phyloP scores from a whole-genome alignment of 805 yeast species.

The Ogataea philodendri region DNA sequence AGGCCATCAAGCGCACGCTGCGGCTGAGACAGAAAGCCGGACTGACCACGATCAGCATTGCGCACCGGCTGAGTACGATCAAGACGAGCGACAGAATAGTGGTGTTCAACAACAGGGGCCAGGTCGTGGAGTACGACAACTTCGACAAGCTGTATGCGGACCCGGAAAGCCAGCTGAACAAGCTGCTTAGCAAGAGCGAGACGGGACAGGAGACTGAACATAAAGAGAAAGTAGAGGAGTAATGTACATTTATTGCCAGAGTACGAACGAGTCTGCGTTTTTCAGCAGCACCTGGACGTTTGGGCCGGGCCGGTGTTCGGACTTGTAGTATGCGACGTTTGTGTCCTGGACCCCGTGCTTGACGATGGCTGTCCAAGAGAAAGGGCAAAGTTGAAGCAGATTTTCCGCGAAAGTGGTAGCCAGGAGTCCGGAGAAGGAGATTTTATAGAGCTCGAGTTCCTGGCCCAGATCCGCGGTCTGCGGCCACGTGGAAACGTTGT shows the following conservation, averaged over 20 bases:
- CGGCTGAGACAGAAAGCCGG: conserved; percentile 51
- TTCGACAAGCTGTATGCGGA: conserved; percentile 51
- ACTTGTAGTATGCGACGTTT: conserved; percentile 27
- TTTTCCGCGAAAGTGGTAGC: conserved; percentile 12
- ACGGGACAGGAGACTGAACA: conserved; percentile 28
- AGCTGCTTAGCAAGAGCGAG: conserved; percentile 37
- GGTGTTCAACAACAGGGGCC: conserved; percentile 68
- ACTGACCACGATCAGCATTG: conserved; percentile 80
- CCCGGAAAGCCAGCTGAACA: conserved; percentile 44
- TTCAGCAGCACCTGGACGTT: conserved; percentile 27
- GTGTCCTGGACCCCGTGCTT: conserved; percentile 31
- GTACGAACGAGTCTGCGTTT: conserved; percentile 17
- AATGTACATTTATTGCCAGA: conserved; percentile 27
- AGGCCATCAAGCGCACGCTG: conserved; percentile 75
- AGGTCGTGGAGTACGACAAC: conserved; percentile 68
- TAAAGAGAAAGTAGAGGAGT: conserved; percentile 10
- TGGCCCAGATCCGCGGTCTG: conserved; percentile 12
- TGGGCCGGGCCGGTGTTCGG: conserved; percentile 35
- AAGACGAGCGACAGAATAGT: conserved; percentile 76
- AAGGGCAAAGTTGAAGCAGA: conserved; percentile 3
- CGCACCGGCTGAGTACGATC: conserved; percentile 88
- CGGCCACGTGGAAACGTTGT: conserved; percentile 28
- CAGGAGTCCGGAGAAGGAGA: conserved; percentile 22
- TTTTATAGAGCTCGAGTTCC: conserved; percentile 14
- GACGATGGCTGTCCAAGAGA: conserved; percentile 28